phyloP scores from a whole-genome alignment of 2,329 filamentous ascomycete genomes.

The Talaromyces albobiverticillius region DNA sequence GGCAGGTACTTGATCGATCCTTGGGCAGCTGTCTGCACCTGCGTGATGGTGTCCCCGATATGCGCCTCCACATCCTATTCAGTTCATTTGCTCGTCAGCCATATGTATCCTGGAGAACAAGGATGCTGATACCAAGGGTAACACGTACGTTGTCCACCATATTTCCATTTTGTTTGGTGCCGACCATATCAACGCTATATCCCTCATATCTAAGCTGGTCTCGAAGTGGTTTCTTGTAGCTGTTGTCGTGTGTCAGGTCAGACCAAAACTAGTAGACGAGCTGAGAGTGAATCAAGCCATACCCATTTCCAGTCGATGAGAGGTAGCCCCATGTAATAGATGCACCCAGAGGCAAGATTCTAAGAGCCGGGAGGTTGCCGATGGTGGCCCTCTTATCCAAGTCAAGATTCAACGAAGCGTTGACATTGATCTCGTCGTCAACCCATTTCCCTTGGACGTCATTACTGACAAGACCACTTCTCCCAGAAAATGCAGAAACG shows the following conservation, averaged over 20 bases:
- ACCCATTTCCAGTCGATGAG: conserved; percentile 33
- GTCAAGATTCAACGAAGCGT: not conserved
- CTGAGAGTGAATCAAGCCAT: not conserved
- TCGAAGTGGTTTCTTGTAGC: conserved; percentile 36
- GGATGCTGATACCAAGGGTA: not conserved
- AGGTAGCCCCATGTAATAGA: conserved; percentile 37
- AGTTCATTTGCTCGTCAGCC: not conserved
- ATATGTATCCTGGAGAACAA: not conserved
- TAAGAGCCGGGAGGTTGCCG: not conserved
- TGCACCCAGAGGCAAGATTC: conserved; percentile 36
- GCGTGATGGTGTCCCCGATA: not conserved
- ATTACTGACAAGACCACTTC: too few species aligned
- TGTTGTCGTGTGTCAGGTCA: not conserved
- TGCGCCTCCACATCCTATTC: not conserved
- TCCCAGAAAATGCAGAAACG: too few species aligned
- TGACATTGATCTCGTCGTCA: too few species aligned
- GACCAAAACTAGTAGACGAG: not conserved
- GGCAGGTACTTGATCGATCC: not conserved
- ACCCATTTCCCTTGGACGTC: too few species aligned
- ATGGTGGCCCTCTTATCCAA: too few species aligned
- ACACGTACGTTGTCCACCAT: conserved; percentile 18
- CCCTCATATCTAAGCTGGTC: conserved; percentile 29
- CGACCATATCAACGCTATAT: conserved; percentile 29
- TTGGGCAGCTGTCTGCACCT: not conserved
- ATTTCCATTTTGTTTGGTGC: conserved; percentile 21